Conservation (phyloP, 2,329 filamentous ascomycete genomes). For the Plectosphaerella cucumerina region DNA sequence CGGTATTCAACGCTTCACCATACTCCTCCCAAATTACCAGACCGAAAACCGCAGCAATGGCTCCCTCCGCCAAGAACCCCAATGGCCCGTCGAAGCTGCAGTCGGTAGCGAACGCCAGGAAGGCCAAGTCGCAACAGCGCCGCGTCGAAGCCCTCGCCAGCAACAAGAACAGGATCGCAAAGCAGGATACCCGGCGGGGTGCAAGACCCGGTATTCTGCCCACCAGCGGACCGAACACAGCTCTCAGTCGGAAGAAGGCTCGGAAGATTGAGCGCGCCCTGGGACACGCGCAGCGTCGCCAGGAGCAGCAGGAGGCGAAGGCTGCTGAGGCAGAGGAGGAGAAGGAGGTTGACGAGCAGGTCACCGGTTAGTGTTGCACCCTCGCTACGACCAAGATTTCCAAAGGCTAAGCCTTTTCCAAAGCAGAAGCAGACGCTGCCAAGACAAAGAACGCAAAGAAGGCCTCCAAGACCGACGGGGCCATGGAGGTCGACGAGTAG, state of each 20-base stretch:
- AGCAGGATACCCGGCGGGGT: conserved; percentile 41
- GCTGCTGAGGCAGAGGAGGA: background rate
- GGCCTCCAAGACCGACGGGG: too few species aligned
- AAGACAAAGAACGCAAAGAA: too few species aligned
- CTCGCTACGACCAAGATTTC: too few species aligned
- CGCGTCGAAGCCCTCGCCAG: conserved; percentile 21
- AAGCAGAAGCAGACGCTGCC: too few species aligned
- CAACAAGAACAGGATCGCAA: conserved; percentile 31
- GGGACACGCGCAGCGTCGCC: conserved; percentile 47
- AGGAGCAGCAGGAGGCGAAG: conserved; percentile 32
- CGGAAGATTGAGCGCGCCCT: conserved; percentile 52
- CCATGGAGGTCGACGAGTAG: too few species aligned
- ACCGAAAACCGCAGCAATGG: conserved; percentile 19
- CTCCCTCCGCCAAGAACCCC: conserved; percentile 56
- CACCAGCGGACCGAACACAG: conserved; percentile 48
- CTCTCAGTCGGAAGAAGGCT: conserved; percentile 51
- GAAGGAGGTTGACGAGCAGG: background rate
- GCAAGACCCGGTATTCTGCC: conserved; percentile 50
- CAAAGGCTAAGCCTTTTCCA: too few species aligned
- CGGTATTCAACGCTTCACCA: too few species aligned
- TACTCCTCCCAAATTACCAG: background rate
- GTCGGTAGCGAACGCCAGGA: conserved; percentile 39
- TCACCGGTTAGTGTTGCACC: too few species aligned
- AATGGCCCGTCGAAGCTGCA: conserved; percentile 54
- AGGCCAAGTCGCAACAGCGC: conserved; percentile 40